phyloP scores from a whole-genome alignment of 768 basidiomycete genomes.

The Tylopilus intermedius region DNA sequence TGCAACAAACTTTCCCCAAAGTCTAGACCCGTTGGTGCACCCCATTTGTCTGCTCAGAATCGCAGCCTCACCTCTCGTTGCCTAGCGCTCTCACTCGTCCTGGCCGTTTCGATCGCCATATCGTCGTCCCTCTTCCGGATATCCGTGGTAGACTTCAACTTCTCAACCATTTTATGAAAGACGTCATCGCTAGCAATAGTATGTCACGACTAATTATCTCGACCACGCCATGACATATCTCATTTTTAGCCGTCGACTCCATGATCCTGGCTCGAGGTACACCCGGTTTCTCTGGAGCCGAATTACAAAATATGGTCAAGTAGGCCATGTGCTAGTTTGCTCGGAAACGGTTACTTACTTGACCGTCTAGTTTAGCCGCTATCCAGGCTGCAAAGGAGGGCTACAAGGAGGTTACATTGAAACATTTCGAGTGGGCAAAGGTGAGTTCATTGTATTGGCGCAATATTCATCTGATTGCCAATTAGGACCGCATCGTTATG shows the following conservation, averaged over 20 bases:
- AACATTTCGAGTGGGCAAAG: conserved; percentile 98
- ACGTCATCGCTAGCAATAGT: conserved; percentile 62
- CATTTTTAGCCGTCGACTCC: conserved; percentile 65
- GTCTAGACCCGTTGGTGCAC: conserved; percentile 73
- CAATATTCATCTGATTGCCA: not conserved
- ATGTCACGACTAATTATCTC: conserved; percentile 10
- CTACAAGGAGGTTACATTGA: conserved; percentile 61
- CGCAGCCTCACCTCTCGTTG: conserved; percentile 11
- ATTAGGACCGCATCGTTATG: conserved; percentile 89
- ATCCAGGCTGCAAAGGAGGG: conserved; percentile 90
- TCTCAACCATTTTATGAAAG: conserved; percentile 84
- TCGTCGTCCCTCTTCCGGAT: conserved; percentile 92
- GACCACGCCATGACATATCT: not conserved
- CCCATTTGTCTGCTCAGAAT: not conserved
- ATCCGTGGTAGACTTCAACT: conserved; percentile 92
- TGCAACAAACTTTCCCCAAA: conserved; percentile 96
- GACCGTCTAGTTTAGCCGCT: conserved; percentile 65
- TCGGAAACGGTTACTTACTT: not conserved
- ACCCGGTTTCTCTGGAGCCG: conserved; percentile 94
- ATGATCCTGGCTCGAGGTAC: conserved; percentile 90
- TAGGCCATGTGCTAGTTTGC: conserved; percentile 34
- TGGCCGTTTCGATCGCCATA: conserved; percentile 91
- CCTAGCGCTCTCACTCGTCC: conserved; percentile 88
- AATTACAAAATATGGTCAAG: conserved; percentile 97
- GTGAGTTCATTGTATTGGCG: conserved; percentile 34